Base-by-base conservation (phyloP, 2,329 filamentous ascomycete genomes). In the Delphinella strobiligena region DNA sequence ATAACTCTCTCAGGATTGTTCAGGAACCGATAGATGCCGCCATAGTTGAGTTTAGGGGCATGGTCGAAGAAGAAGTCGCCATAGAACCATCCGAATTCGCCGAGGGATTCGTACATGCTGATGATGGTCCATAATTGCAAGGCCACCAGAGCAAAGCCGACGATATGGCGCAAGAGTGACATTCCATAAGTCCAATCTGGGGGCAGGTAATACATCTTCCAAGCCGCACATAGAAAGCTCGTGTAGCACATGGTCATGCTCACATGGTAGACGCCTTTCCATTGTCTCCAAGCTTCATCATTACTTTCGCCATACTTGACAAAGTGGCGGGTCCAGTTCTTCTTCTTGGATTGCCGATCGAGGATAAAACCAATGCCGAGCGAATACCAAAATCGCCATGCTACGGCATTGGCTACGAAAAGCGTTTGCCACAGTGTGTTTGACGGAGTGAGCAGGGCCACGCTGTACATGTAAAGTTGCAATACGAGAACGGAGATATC, bases 41-140 rank as follows among this genome's bases (percentile, higher is more conserved):
- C 87, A 62, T 98, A 98, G 1, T 85, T 96, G 45, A 96, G 71
- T 62, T 91, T 93, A 10, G 81, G 80, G 9, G 80, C 76, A 34
- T 85, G 81, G 45, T 95, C 86, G 56, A 91, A 95, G 70, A 98
- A 96, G 68, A 96, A 98, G 58, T 98, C 91, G 14, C 91, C 91
- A 55, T 88, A 96, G 68, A 96, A 96, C 89, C 89, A 98, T 51
- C 91, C 91, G 54, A 96, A 98, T 55, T 98, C 91, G 41, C 91
- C 91, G 0, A 98, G 75, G 2, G 86, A 93, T 37, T 95, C 87
- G 59, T 96, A 93, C 49, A 96, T 88, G 59, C 87, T 95, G 48
- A 83, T 69, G 2, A 86, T 81, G 1, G 88, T 94, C 91, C 91
- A 98, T 14, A 93, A 62, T 54, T 98, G 91, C 37, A 98, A 71